These are phyloP conservation scores for Phialophora macrospora DNA, from an alignment of 2,329 filamentous ascomycete genomes.

Conservation along the genomic window DNA sequence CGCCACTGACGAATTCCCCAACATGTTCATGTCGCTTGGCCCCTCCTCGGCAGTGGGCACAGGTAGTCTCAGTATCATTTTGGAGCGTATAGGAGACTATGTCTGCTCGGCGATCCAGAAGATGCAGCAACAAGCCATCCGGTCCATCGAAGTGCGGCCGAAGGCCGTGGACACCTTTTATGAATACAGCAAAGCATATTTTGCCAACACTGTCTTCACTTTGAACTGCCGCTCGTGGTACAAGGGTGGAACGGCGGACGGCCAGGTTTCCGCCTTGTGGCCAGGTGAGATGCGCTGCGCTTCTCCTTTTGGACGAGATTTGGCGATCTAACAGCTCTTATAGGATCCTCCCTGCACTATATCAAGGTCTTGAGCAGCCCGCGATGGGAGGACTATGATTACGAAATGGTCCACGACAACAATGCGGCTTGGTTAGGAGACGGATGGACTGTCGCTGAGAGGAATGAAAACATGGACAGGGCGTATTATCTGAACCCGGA, in stretches of 20 bases:
- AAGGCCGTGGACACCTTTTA: conserved; percentile 24
- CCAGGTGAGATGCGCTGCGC: conserved; percentile 42
- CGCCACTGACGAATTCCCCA: conserved; percentile 43
- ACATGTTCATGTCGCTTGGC: conserved; percentile 44
- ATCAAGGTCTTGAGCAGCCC: conserved; percentile 45
- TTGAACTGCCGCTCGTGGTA: conserved; percentile 42
- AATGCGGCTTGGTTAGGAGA: conserved; percentile 57
- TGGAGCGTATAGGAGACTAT: conserved; percentile 32
- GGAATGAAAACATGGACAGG: conserved; percentile 16
- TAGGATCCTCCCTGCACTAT: conserved; percentile 42
- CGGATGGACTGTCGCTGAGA: conserved; percentile 46
- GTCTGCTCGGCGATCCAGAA: conserved; percentile 23
- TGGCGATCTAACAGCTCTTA: conserved; percentile 2
- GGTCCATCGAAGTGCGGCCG: conserved; percentile 18
- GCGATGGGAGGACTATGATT: conserved; percentile 55
- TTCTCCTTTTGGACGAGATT: neutral
- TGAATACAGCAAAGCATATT: conserved; percentile 26
- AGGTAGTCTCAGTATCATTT: conserved; percentile 27
- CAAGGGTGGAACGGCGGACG: conserved; percentile 45
- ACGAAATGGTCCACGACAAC: conserved; percentile 50
- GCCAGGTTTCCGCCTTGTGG: conserved; percentile 52
- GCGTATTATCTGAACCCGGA: conserved; percentile 23
- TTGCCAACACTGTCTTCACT: conserved; percentile 28
- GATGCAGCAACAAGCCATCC: conserved; percentile 30
- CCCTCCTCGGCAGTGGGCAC: conserved; percentile 44